A percentile compares a stretch with the other conserved stretches of the same genome.
These are phyloP conservation scores for Alternaria arbusti DNA, from an alignment of 2,329 filamentous ascomycete genomes.

Conservation along the genomic window DNA sequence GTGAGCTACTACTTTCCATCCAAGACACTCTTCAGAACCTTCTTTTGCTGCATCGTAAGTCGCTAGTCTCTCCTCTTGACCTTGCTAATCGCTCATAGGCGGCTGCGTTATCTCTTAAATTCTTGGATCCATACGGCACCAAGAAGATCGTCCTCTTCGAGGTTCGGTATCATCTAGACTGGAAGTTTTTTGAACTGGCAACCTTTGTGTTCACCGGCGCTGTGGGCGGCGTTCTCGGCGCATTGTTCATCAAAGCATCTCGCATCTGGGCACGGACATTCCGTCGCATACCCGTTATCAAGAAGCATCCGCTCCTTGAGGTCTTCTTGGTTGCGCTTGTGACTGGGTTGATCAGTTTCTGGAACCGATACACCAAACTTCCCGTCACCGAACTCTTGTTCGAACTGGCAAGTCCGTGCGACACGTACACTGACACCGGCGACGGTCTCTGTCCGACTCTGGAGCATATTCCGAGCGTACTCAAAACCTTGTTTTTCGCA, in stretches of 20 bases:
- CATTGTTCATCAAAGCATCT: conserved; percentile 95
- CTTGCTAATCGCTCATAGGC: conserved; percentile 44
- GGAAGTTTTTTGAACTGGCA: conserved; percentile 89
- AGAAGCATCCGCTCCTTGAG: conserved; percentile 82
- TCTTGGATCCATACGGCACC: conserved; percentile 93
- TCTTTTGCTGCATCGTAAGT: conserved; percentile 91
- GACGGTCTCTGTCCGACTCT: conserved; percentile 79
- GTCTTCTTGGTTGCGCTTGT: conserved; percentile 85
- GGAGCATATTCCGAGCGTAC: conserved; percentile 79
- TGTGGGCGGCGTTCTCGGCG: conserved; percentile 82
- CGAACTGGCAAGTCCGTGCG: conserved; percentile 88
- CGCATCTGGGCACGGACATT: conserved; percentile 89
- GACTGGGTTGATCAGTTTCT: conserved; percentile 86
- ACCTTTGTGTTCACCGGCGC: conserved; percentile 87
- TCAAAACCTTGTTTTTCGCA: conserved; percentile 74
- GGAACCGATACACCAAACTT: conserved; percentile 89
- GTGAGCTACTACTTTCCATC: conserved; percentile 97
- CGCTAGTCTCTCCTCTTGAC: not conserved
- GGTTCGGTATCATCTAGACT: conserved; percentile 87
- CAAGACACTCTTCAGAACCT: conserved; percentile 95
- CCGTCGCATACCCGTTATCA: conserved; percentile 79
- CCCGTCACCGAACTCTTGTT: conserved; percentile 90
- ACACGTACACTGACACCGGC: conserved; percentile 68
- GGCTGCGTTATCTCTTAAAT: conserved; percentile 89
- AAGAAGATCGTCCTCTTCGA: conserved; percentile 97